Base-by-base conservation (phyloP, 352 stramenopile species). In the Phytophthora boehmeriae region DNA sequence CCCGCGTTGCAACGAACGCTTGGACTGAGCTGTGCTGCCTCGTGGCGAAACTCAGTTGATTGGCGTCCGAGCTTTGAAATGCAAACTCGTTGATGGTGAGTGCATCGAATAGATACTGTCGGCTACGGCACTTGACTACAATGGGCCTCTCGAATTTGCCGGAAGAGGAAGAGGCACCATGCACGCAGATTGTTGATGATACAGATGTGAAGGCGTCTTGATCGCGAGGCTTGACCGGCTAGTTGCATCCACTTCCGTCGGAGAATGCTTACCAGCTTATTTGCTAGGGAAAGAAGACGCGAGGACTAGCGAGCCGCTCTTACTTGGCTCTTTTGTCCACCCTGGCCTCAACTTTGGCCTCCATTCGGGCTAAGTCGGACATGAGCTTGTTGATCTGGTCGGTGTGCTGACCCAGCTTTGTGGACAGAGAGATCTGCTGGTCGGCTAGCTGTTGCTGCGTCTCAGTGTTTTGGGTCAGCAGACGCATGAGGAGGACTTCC, bases 391-490 rank as follows among this genome's bases (percentile, higher is more conserved):
- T 89, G 66, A 93, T 88, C 70, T 93, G 79, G 22, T 70, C 74
- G 47, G 78, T 83, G 68, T 95, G 84, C 25, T 88, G 62, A 16
- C 73, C 76, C 17, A 95, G 53, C 43, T 82, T 90, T 20, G 65
- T 72, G 44, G 71, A 82, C 25, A 95, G 71, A 34, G 76, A 83
- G 42, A 90, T 80, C 66, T 93, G 84, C 62, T 93, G 86, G 53
- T 65, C 80, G 10, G 84, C 84, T 20, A 93, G 63, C 57, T 92
- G 86, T 70, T 95, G 72, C 68, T 93, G 86, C 38, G 86, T 92
- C 70, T 92, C 81, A 0, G 79, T 92, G 63, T 88, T 92, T 63
- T 92, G 83, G n/a, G 80, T 89, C 42, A 95, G 61, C 49, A 95
- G 51, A 5, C 74, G 80, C 82, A 95, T 90, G 13, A 93, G 78